Conservation (phyloP, 2,329 filamentous ascomycete genomes). For the Epichloe hybrida region DNA sequence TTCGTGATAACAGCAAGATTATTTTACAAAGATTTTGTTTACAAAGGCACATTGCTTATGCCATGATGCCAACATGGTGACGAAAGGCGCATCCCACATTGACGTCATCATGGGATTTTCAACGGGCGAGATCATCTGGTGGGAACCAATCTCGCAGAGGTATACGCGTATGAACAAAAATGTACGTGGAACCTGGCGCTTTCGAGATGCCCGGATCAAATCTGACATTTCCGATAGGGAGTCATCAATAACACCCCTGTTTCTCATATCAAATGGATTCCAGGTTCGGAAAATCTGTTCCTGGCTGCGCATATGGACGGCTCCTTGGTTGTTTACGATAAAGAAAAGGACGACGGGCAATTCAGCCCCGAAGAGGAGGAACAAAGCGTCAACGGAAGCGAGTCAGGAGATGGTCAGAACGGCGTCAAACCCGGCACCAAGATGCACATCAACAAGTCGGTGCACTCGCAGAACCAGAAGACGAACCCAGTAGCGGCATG, state of each 20-base stretch:
- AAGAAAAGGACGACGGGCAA: conserved; percentile 81
- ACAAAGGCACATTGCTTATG: conserved; percentile 92
- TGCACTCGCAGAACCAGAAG: conserved; percentile 88
- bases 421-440: conserved; percentile 23
- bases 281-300: conserved; percentile 85
- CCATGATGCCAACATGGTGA: conserved; percentile 78
- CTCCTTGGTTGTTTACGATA: conserved; percentile 85
- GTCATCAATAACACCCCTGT: conserved; percentile 78
- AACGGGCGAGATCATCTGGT: conserved; percentile 95
- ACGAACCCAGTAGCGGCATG: conserved; percentile 83
- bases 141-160: conserved; percentile 90
- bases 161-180: conserved; percentile 97
- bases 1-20: conserved; percentile 51
- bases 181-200: conserved; percentile 27
- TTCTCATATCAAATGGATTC: conserved; percentile 82
- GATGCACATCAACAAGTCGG: conserved; percentile 74
- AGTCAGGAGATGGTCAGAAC: conserved; percentile 23
- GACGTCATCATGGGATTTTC: conserved; percentile 94
- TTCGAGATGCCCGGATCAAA: not conserved
- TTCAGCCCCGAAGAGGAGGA: conserved; percentile 58
- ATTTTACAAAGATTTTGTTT: conserved; percentile 89
- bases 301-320: conserved; percentile 88
- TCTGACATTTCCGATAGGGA: conserved; percentile 37
- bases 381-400: conserved; percentile 52
- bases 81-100: conserved; percentile 66